Conservation (phyloP, 1,284 basidiomycete species). For the Apiotrichum gracile region DNA sequence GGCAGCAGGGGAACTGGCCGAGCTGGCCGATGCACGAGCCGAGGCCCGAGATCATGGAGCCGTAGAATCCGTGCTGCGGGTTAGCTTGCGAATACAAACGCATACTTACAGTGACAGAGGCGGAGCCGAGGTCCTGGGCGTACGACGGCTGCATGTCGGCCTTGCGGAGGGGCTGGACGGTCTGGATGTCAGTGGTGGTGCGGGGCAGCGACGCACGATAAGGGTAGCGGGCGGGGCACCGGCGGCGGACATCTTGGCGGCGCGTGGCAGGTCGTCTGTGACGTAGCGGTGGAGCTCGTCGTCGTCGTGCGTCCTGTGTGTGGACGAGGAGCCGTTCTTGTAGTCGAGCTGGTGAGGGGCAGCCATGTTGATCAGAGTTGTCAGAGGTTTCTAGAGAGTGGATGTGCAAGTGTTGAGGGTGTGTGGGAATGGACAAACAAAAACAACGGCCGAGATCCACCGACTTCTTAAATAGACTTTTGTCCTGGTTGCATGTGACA, state of each 20-base stretch:
- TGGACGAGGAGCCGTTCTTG: background rate
- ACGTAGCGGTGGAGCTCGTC: constrained; percentile 41
- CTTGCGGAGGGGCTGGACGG: constrained; percentile 44
- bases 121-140: constrained; percentile 74
- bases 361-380: background rate
- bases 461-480: no score
- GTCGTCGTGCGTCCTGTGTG: constrained; percentile 7
- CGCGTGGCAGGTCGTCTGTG: constrained; percentile 34
- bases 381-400: constrained; percentile 9
- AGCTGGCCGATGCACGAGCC: constrained; percentile 49
- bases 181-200: constrained; percentile 22
- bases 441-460: no score
- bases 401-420: background rate
- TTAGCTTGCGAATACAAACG: constrained; percentile 47
- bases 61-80: constrained; percentile 73
- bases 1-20: constrained; percentile 84
- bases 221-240: background rate
- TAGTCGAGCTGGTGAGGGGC: background rate
- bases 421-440: background rate
- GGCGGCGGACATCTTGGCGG: constrained; percentile 20
- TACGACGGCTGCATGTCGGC: constrained; percentile 61
- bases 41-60: constrained; percentile 63
- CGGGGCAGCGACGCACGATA: background rate
- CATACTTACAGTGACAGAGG: constrained; percentile 47
- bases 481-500: no score